A percentile compares a stretch with the other conserved stretches of the same genome.
phyloP scores from a whole-genome alignment of 768 basidiomycete genomes.

The Trametes elegans region DNA sequence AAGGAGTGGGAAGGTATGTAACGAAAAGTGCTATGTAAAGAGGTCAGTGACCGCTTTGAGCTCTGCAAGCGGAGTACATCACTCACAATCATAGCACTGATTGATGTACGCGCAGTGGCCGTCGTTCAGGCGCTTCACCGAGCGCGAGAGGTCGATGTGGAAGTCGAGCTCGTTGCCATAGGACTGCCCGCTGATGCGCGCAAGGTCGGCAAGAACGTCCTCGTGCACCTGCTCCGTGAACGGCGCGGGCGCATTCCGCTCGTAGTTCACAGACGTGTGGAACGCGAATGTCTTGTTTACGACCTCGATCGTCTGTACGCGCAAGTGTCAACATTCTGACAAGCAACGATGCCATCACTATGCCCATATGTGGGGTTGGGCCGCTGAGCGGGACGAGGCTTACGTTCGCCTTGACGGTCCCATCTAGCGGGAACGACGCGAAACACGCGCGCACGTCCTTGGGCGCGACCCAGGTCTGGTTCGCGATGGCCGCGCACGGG shows the following conservation, averaged over 20 bases:
- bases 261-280: conserved; percentile 62
- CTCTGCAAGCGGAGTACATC: not conserved
- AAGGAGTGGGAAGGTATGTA: conserved; percentile 47
- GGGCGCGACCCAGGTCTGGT: conserved; percentile 55
- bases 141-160: conserved; percentile 51
- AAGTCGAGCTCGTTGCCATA: conserved; percentile 55
- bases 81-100: conserved; percentile 51
- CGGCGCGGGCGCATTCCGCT: conserved; percentile 51
- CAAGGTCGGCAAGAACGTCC: conserved; percentile 49
- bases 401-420: conserved; percentile 50
- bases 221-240: conserved; percentile 56
- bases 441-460: conserved; percentile 50
- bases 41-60: not conserved
- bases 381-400: too few species aligned
- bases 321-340: too few species aligned
- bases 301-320: conserved; percentile 49
- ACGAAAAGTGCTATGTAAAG: conserved; percentile 25
- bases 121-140: conserved; percentile 55
- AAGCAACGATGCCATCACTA: too few species aligned
- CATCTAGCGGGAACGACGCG: conserved; percentile 46
- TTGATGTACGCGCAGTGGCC: conserved; percentile 59
- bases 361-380: too few species aligned
- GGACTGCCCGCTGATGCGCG: conserved; percentile 40
- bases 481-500: conserved; percentile 52
- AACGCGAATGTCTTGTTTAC: conserved; percentile 57